Conservation (phyloP, 2,329 filamentous ascomycete species). For the Hypoxylon sp. region DNA sequence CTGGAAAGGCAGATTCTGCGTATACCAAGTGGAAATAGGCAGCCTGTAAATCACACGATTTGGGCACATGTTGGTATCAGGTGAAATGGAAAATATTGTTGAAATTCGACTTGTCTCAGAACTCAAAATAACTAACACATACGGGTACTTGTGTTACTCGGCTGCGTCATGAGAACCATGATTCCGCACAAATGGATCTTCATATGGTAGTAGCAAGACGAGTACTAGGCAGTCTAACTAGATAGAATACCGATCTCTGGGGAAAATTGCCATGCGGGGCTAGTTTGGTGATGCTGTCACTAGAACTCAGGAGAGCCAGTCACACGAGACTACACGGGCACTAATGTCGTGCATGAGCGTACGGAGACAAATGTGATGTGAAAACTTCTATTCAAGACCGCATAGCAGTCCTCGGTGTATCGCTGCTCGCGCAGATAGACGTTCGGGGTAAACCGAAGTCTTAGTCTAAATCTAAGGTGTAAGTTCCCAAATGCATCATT, state of each 20-base stretch:
- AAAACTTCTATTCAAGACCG: slow-evolving; percentile 30
- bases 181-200: not conserved
- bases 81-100: not conserved
- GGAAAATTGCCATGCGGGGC: not conserved
- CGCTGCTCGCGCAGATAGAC: slow-evolving; percentile 39
- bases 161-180: slow-evolving; percentile 15
- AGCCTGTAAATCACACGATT: not conserved
- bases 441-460: slow-evolving; percentile 19
- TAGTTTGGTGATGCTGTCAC: not conserved
- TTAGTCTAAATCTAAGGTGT: slow-evolving; percentile 36
- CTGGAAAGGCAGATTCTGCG: slow-evolving; percentile 16
- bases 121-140: not conserved
- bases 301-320: not conserved
- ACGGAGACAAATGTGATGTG: not conserved
- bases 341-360: not conserved
- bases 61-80: not conserved
- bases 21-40: not conserved
- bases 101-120: not conserved
- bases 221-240: not conserved
- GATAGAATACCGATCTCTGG: too few relatives aligned
- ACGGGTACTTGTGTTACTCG: slow-evolving; percentile 20
- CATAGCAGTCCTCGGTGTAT: slow-evolving; percentile 11
- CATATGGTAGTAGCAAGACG: not conserved
- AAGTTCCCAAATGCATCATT: slow-evolving; percentile 18
- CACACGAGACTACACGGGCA: not conserved